phyloP scores from a whole-genome alignment of 345 rosid genomes.

The Lepidium didymum region DNA sequence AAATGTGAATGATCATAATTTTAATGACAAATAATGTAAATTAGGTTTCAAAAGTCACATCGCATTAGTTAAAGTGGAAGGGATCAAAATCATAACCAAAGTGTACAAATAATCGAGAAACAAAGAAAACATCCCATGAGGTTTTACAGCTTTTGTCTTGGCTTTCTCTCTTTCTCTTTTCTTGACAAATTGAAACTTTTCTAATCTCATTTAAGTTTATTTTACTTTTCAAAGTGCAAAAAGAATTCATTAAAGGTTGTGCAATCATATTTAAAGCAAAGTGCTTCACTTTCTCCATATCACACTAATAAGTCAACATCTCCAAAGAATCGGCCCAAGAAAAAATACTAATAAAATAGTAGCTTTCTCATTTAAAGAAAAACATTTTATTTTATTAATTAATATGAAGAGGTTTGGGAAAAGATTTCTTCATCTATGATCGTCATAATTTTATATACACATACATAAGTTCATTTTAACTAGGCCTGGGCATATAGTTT shows the following conservation, averaged over 20 bases:
- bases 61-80: background rate
- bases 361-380: background rate
- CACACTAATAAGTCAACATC: conserved; percentile 24
- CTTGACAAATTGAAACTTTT: conserved; percentile 23
- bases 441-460: no score
- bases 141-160: conserved; percentile 25
- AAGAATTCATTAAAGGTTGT: conserved; percentile 12
- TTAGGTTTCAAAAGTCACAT: background rate
- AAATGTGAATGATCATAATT: background rate
- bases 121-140: conserved; percentile 28
- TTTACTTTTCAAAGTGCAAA: background rate
- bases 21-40: background rate
- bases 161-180: conserved; percentile 21
- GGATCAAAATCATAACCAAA: conserved; percentile 18
- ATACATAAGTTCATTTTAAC: no score
- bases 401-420: no score
- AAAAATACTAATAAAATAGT: background rate
- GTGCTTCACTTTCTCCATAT: conserved; percentile 5
- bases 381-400: no score
- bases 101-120: conserved; percentile 15
- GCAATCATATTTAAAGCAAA: conserved; percentile 9
- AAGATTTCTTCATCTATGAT: no score
- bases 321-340: background rate
- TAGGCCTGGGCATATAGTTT: no score
- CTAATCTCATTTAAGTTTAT: background rate